Evolutionary conservation across 148 eudicot species (phyloP).

Genomic region (Nepenthes mirabilis): DNA sequence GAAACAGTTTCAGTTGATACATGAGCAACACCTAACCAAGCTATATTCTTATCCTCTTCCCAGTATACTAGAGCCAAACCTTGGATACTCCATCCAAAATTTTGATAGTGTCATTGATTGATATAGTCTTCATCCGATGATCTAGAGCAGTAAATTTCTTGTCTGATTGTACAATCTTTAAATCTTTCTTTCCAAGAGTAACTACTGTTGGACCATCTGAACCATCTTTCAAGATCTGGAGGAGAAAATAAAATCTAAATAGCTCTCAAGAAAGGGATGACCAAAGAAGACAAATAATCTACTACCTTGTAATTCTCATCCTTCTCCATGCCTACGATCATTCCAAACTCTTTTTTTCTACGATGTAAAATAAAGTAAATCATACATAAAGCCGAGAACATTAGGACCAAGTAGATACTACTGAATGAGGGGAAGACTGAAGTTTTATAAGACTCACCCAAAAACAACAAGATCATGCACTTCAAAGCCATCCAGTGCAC

Average conservation of each 20-base stretch:
- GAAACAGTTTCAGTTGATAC: background rate
- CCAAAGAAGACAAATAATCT: background rate
- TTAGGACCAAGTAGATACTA: background rate
- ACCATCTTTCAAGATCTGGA: slow-evolving; percentile 64
- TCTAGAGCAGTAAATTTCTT: slow-evolving; percentile 73
- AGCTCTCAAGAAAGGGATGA: slow-evolving; percentile 1
- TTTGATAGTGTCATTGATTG: slow-evolving; percentile 49
- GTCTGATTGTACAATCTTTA: slow-evolving; percentile 59
- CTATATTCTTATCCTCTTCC: background rate
- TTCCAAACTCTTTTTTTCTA: slow-evolving; percentile 88
- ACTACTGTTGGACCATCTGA: slow-evolving; percentile 48
- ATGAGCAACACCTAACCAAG: background rate
- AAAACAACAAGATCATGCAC: slow-evolving; percentile 79
- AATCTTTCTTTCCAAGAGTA: slow-evolving; percentile 32
- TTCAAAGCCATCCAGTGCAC: slow-evolving; percentile 39
- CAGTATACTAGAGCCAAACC: slow-evolving; percentile 25
- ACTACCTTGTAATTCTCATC: slow-evolving; percentile 75
- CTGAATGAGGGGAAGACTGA: background rate
- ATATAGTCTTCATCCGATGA: slow-evolving; percentile 54
- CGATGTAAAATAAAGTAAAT: slow-evolving; percentile 3
- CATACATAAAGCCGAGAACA: slow-evolving; percentile 3
- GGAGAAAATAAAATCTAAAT: slow-evolving; percentile 7
- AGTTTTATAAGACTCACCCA: slow-evolving; percentile 32
- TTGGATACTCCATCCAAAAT: slow-evolving; percentile 67
- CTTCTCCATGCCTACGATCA: slow-evolving; percentile 72